Conservation (phyloP, 805 yeast species). For the Kuraishia floccosa region DNA sequence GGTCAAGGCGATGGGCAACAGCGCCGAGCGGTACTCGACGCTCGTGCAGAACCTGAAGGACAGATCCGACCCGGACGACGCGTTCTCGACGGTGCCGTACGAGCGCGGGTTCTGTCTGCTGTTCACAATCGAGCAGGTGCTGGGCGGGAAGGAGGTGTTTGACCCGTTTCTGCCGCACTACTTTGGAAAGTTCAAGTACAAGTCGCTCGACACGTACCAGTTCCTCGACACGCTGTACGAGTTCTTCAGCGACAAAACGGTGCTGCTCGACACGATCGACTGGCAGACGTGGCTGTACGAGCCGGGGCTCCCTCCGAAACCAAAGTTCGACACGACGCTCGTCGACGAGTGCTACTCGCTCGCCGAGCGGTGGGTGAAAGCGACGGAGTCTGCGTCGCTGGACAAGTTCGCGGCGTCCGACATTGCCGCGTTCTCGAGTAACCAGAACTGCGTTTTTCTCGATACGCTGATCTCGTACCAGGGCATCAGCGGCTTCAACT, state of each 20-base stretch:
- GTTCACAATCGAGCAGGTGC: slow-evolving; percentile 55
- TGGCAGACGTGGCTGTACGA: slow-evolving; percentile 78
- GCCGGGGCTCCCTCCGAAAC: slow-evolving; percentile 87
- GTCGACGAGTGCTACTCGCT: slow-evolving; percentile 62
- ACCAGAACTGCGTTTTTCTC: slow-evolving; percentile 71
- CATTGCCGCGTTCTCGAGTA: slow-evolving; percentile 49
- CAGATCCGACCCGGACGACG: slow-evolving; percentile 77
- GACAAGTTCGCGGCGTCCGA: slow-evolving; percentile 35
- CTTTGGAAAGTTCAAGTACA: slow-evolving; percentile 55
- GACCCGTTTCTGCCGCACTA: slow-evolving; percentile 76
- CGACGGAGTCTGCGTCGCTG: slow-evolving; percentile 13
- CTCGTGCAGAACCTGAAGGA: slow-evolving; percentile 64
- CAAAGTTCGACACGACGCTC: slow-evolving; percentile 65
- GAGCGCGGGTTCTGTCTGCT: slow-evolving; percentile 83
- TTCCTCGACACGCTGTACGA: slow-evolving; percentile 69
- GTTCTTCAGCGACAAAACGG: slow-evolving; percentile 32
- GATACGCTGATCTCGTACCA: slow-evolving; percentile 50
- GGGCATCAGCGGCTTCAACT: slow-evolving; percentile 26
- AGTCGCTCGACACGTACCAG: slow-evolving; percentile 72
- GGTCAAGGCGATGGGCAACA: slow-evolving; percentile 50
- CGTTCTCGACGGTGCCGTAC: slow-evolving; percentile 80
- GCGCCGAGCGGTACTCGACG: slow-evolving; percentile 39
- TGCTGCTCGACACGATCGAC: slow-evolving; percentile 55
- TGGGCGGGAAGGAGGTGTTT: slow-evolving; percentile 56
- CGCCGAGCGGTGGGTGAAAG: slow-evolving; percentile 52